Percentiles rank a stretch among this genome's conserved stretches.
These are phyloP conservation scores for Hymenoscyphus linearis DNA, from an alignment of 2,329 filamentous ascomycete species.

Conservation along the genomic window DNA sequence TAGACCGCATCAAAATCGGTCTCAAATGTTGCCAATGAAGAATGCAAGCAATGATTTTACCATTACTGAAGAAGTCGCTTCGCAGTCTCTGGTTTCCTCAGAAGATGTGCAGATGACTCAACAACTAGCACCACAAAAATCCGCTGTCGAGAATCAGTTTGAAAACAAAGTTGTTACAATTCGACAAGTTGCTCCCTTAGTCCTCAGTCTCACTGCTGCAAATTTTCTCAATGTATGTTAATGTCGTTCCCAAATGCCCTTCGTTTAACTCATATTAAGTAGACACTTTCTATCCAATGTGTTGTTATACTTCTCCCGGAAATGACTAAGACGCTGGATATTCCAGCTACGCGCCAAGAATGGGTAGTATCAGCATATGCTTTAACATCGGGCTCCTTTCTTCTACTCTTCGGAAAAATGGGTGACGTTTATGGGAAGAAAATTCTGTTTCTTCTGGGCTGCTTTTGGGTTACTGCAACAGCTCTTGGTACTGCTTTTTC, in stretches of 20 bases:
- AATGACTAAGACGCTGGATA: conserved; percentile 24
- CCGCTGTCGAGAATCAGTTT: conserved; percentile 6
- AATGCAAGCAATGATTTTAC: too few relatives aligned
- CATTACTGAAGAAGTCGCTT: neutral
- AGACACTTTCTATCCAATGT: conserved; percentile 53
- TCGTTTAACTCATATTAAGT: neutral
- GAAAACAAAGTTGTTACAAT: conserved; percentile 20
- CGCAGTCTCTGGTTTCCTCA: neutral
- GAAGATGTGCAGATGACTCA: conserved; percentile 8
- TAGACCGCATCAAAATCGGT: too few relatives aligned
- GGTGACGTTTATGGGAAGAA: conserved; percentile 46
- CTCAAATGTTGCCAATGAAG: too few relatives aligned
- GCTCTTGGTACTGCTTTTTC: conserved; percentile 59
- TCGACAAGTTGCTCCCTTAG: conserved; percentile 25
- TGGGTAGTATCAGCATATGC: conserved; percentile 34
- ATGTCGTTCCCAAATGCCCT: neutral
- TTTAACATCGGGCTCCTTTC: conserved; percentile 43
- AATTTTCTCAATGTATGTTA: conserved; percentile 24
- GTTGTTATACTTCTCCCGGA: conserved; percentile 49
- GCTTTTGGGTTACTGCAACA: conserved; percentile 55
- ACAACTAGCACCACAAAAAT: neutral
- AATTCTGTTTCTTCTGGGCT: conserved; percentile 42
- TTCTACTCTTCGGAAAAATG: conserved; percentile 45
- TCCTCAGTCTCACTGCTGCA: conserved; percentile 24
- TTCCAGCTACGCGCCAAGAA: conserved; percentile 28